Evolutionary conservation across 176 grass and related monocot genomes (phyloP), one percentile per base, ranked within the genome.

Genomic region (Hordeum vulgare): DNA sequence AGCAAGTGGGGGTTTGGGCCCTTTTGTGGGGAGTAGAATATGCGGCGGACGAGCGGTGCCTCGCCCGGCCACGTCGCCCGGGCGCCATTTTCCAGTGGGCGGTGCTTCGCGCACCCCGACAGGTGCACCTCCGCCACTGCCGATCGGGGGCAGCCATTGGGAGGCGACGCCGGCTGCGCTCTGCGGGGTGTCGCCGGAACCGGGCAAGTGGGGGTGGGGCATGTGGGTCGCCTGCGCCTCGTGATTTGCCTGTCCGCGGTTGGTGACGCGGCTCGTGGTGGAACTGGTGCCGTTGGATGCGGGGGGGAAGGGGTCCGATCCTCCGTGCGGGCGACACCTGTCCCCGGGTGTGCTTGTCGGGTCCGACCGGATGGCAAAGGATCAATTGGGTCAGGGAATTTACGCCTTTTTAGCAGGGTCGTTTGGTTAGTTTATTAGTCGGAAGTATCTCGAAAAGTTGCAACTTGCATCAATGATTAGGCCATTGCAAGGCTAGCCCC

Each of bases 101-200:
- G n/a, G 11, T 83, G 88, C 88, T 90, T 80, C 79, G 79, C 17
- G 84, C 51, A 86, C 84, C 59, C 84, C 79, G 84, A 90, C 84
- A 86, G 71, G 64, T 73, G 64, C 40, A 78, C 65, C 77, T 80
- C 78, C 72, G 72, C 71, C 77, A 23, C 54, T n/a, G 64, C 25
- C 88, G 71, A 77, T 80, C 37, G 81, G 69, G 44, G 35, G 77
- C 29, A 11, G 41, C 58, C 67, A 31, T 21, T 66, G 78, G 61
- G 37, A 37, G 71, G 49, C 47, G 47, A 51, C 15, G 47, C 47
- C 15, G 47, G 15, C 47, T 7, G 47, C 47, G 47, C 47, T 51
- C 47, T 2, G 6, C 15, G 47, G 47, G 47, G 47, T 61, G 82
- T 80, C 86, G 67, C 61, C 82, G 87, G 59, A 74, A 45, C 44